Base-by-base conservation (phyloP, 495 filamentous ascomycete genomes). In the Neurospora terricola region DNA sequence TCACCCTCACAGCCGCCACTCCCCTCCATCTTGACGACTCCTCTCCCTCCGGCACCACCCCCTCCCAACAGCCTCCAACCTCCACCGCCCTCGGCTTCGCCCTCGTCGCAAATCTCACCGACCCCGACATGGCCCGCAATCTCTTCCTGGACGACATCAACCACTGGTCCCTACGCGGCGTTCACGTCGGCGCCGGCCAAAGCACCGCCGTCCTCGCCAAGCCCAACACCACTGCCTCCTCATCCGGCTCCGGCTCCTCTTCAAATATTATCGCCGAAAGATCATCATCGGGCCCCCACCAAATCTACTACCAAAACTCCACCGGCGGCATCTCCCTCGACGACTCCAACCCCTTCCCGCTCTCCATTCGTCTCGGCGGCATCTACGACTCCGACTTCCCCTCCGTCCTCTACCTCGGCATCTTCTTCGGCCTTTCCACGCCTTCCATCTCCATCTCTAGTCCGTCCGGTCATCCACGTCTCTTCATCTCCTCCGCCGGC, bases 301-400 rank as follows among this genome's bases (percentile, higher is more conserved):
- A 66, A 66, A 68, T 66, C 30, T 72, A 66, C 71, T 72, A 72
- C 45, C 71, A 72, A 68, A 72, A 72, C 34, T n/a, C 30, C 71
- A 72, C 71, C 5, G 71, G 59, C 30, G 71, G 71, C 11, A 34
- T 72, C 16, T 66, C 38, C 27, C 34, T 38, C 30, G 71, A 72
- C 43, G 10, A 37, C n/a, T 34, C 34, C 71, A 36, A n/a, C 71
- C 34, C 42, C 27, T 62, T 38, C 36, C 71, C 71, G 3, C 38
- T 69, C 4, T 62, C 42, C 16, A 72, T 66, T 10, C 30, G 34
- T 16, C 71, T 59, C 0, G 42, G 34, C 45, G 34, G 36, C 12
- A 12, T 18, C 42, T 30, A 37, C 43, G 71, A 72, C 30, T 18
- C 71, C 0, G 34, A 36, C 45, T 66, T 66, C 6, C 54, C 54